Conservation (phyloP, 1,139 yeast genomes). For the Hyphopichia burtonii region DNA sequence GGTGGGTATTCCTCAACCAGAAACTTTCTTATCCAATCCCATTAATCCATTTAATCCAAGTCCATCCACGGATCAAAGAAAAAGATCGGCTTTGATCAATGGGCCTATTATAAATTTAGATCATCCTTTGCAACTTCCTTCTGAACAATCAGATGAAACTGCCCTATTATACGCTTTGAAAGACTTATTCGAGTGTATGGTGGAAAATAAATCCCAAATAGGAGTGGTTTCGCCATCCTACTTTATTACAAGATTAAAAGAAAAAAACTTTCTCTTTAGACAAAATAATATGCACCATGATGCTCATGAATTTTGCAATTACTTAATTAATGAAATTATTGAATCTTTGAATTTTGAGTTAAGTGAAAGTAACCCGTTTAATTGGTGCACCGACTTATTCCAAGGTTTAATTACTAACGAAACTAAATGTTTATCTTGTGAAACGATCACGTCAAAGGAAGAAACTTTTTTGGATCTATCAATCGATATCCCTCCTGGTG, state of each 20-base stretch:
- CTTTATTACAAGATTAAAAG: conserved; percentile 72
- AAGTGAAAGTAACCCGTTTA: conserved; percentile 44
- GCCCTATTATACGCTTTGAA: conserved; percentile 72
- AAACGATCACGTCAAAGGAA: conserved; percentile 77
- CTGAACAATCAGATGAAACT: conserved; percentile 47
- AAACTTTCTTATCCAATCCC: conserved; percentile 31
- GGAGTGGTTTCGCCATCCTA: conserved; percentile 86
- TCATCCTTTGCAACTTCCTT: conserved; percentile 47
- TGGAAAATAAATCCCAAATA: conserved; percentile 63
- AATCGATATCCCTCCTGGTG: conserved; percentile 73
- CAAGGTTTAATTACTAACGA: conserved; percentile 86
- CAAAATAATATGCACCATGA: conserved; percentile 93
- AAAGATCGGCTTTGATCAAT: conserved; percentile 70
- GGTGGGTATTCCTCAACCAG: conserved; percentile 47
- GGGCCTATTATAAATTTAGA: conserved; percentile 89
- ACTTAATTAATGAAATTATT: conserved; percentile 75
- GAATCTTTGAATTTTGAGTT: conserved; percentile 57
- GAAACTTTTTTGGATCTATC: conserved; percentile 87
- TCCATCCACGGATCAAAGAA: conserved; percentile 73
- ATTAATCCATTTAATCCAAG: conserved; percentile 45
- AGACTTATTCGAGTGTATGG: conserved; percentile 82
- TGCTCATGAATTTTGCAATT: conserved; percentile 94
- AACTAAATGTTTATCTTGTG: conserved; percentile 88
- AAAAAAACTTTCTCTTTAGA: conserved; percentile 79
- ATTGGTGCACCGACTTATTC: conserved; percentile 71